Base-by-base conservation (phyloP, 768 basidiomycete genomes). In the Lactarius psammicola region DNA sequence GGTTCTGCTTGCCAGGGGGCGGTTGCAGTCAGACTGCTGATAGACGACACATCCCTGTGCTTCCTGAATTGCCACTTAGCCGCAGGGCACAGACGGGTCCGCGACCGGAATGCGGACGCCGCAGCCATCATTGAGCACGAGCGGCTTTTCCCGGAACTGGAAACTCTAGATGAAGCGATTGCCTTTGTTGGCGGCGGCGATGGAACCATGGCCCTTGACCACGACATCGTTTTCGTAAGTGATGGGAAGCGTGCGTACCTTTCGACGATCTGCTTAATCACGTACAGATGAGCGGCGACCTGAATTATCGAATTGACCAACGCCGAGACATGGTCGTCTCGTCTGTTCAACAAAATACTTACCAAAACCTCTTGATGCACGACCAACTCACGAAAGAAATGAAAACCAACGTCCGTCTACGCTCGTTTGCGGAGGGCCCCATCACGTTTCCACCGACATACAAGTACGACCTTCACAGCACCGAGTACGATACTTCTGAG, bases 231-330 rank as follows among this genome's bases (percentile, higher is more conserved):
- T 63, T 87, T 98, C 61, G 89, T 95, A 73, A 74, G 88, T 84
- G 11, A 18, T 26, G 58, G 17, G 64, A 31, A 31, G 36, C 23
- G 38, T 30, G 30, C 10, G 54, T 0, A n/a, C n/a, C n/a, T 64
- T 17, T n/a, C 34, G 15, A 28, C 20, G 18, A 20, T 33, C 13
- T 18, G 17, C 54, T 62, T 26, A 62, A 11, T 31, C 33, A 23
- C 28, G 1, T 53, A 10, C 64, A 94, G 92, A 76, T 95, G 56
- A 93, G 89, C 66, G 96, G 96, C 0, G 96, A 98, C 76, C 83
- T 99, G 78, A 99, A 99, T 77, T 99, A 98, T 74, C 94, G 96
- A 53, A 95, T 98, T 70, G 95, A 98, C 76, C 88, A 91, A 71
- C 87, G 94, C 1, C 84, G 96, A 30, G 95, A 98, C 28, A 81